Evolutionary conservation across 106 monocot genomes (phyloP).

Genomic region (Agapanthus africanus): DNA sequence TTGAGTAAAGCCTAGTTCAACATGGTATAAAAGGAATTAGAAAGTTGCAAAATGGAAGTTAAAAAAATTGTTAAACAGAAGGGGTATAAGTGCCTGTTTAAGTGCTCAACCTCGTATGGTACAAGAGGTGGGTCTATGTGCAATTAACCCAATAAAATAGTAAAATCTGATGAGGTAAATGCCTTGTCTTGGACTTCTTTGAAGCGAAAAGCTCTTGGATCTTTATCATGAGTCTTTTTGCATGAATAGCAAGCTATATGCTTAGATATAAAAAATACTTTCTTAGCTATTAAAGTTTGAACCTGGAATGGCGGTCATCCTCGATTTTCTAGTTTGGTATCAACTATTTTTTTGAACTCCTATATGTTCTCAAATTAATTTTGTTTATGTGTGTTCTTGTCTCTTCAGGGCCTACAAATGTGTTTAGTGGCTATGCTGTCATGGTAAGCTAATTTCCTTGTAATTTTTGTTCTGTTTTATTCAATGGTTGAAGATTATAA

Average conservation of each 20-base stretch:
- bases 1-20: too few relatives aligned
- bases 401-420: constrained; percentile 64
- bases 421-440: constrained; percentile 30
- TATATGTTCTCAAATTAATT: constrained; percentile 3
- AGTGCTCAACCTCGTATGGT: too few relatives aligned
- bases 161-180: too few relatives aligned
- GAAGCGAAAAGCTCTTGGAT: not conserved
- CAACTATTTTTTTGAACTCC: not conserved
- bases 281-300: not conserved
- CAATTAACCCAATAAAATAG: too few relatives aligned
- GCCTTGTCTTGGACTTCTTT: too few relatives aligned
- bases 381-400: constrained; percentile 10
- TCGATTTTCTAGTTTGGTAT: not conserved
- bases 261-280: not conserved
- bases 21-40: too few relatives aligned
- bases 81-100: too few relatives aligned
- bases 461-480: constrained; percentile 3
- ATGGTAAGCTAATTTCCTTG: constrained; percentile 18
- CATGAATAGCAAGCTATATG: not conserved
- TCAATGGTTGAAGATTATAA: not conserved
- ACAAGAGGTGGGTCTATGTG: too few relatives aligned
- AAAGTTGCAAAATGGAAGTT: too few relatives aligned
- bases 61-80: too few relatives aligned
- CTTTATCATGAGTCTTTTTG: not conserved
- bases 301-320: not conserved